Evolutionary conservation across 306 rosid species (phyloP), one percentile per base, ranked within the genome.

Genomic region (Canavalia ensiformis): DNA sequence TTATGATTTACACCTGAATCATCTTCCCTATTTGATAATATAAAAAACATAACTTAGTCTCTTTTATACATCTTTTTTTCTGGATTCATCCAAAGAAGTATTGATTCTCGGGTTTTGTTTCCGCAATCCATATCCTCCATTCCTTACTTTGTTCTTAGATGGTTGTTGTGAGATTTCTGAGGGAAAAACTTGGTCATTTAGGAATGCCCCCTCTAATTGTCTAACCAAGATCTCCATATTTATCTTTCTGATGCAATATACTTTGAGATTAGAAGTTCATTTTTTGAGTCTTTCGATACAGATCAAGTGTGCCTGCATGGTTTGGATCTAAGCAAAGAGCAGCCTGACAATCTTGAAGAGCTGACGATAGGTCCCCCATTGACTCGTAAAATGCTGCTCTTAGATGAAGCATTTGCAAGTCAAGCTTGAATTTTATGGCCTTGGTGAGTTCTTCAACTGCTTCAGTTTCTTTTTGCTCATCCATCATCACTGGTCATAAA

Each of bases 301-400:
- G 84, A 47, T 94, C 93, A 65, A 90, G 84, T 25, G 97, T 89
- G 63, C 88, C 90, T 3, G 92, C 79, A 69, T 94, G 92, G 82
- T 79, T 84, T 62, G 97, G 95, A 62, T 94, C 95, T 81, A 94
- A 84, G 84, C 92, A 90, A 68, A 94, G 97, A 71, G 95, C 92
- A 12, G 97, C 95, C 58, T 88, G 88, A 69, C 98, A 91, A 78
- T 94, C 98, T 79, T 72, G 90, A 47, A 88, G 86, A 57, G 95
- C 83, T 37, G 86, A 89, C 3, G 81, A 49, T 52, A 81, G 10
- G 68, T 88, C 86, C 47, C 97, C 95, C 78, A 87, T 85, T 2
- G 97, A 90, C 74, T 94, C 98, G 0, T 89, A 77, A 83, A 94
- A 94, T 3, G 98, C 98, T 2, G 97, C 97, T 76, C 97, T 85